Evolutionary conservation across 352 stramenopile genomes (phyloP), one percentile per base, ranked within the genome.

Genomic region (Pythium monospermum): DNA sequence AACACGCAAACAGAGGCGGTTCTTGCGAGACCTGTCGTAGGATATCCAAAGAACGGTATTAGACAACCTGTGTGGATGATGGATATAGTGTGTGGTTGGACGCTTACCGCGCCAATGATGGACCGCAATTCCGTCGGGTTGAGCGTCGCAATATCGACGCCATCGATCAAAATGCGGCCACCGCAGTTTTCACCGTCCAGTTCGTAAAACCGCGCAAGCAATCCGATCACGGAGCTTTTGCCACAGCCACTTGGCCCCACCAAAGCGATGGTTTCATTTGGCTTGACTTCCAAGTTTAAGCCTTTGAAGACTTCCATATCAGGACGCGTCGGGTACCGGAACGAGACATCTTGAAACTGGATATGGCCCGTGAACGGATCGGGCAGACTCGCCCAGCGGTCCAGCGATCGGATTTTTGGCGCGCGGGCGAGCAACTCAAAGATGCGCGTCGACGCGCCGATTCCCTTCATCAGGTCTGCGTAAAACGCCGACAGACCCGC

Each of bases 401-500:
- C 54, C 2, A 74, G 61, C 32, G 64, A 60, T n/a, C 65, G 75
- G 10, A 86, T 65, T 19, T 81, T 75, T 10, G 75, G 76, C 64
- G 86, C 49, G 19, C 87, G 83, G 41, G 96, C 81, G 22, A 98
- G 79, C 31, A 98, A 66, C 51, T 96, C 83, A 59, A 98, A 97
- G 23, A 98, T 76, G 22, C 91, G 82, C 30, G 76, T 69, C 4
- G 85, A 92, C 2, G 92, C 88, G 36, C 89, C 90, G 16, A 96
- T 80, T 12, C 85, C 86, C 57, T 95, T 96, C 69, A 97, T 95
- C 40, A 81, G 35, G 54, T 87, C 78, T n/a, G 87, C 84, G 64
- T 98, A 98, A 25, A 96, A 96, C 6, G 81, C 90, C 11, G 87
- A 97, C 33, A 98, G 58, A 16, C 81, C 79, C n/a, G 78, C 86